Evolutionary conservation across 306 rosid genomes (phyloP).

Genomic region (Cicer yamashitae): DNA sequence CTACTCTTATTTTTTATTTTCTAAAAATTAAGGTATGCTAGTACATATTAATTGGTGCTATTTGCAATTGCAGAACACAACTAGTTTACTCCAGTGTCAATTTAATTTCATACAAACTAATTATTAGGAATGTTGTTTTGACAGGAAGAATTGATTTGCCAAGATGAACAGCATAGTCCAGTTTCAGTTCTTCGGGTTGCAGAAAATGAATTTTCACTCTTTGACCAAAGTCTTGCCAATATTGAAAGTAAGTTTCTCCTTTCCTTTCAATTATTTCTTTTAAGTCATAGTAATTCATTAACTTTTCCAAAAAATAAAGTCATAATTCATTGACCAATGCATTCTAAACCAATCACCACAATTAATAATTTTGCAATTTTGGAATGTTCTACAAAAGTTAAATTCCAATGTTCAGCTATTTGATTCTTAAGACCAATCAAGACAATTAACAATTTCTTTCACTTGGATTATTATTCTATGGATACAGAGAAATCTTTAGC

Average conservation of each 20-base stretch:
- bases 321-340: not conserved
- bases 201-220: conserved; percentile 52
- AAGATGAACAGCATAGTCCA: conserved; percentile 69
- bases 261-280: not conserved
- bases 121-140: not conserved
- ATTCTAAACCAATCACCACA: not conserved
- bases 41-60: not conserved
- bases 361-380: not conserved
- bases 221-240: conserved; percentile 59
- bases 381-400: not conserved
- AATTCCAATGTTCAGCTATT: not conserved
- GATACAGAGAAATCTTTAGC: not conserved
- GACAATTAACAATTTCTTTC: not conserved
- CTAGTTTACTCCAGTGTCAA: conserved; percentile 24
- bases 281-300: too few relatives aligned
- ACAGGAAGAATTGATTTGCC: conserved; percentile 44
- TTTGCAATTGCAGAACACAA: not conserved
- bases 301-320: not conserved
- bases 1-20: not conserved
- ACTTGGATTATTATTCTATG: not conserved
- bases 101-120: not conserved
- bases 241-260: conserved; percentile 54
- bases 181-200: conserved; percentile 69
- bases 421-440: not conserved
- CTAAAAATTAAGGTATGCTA: not conserved